Evolutionary conservation across 2,329 filamentous ascomycete species (phyloP), one percentile per base, ranked within the genome.

Genomic region (Penicillium decumbens): DNA sequence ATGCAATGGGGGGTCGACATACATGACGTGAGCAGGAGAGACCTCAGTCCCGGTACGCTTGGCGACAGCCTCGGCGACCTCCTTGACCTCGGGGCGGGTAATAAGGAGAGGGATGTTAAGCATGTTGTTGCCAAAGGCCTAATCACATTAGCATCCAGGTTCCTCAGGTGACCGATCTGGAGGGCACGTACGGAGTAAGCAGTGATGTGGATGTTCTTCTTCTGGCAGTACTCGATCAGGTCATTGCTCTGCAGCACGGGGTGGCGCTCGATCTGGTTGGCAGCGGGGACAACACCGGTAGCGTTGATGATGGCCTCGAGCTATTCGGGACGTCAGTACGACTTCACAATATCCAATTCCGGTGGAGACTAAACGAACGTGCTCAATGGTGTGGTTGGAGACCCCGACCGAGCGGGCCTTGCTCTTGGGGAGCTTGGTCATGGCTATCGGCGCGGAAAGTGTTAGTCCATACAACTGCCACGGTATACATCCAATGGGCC

Each of bases 241-340:
- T 78, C 73, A 1, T 71, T 70, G 63, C 81, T 84, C 64, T 85
- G 84, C 9, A 87, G 74, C 60, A 84, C 85, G 1, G 84, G 82
- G 65, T 87, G 83, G 44, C 81, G 81, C 65, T 87, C 84, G 55
- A 87, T 81, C 69, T 87, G 84, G 69, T 87, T 87, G 58, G 79
- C 78, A 1, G 80, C 80, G 1, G 84, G 84, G 1, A 81, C 72
- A 57, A 88, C 77, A 37, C 68, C 68, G n/a, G 68, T 71, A 44
- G 69, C 80, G 33, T 77, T 74, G 66, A 81, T 76, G 60, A 84
- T 63, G 43, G 74, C 72, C 61, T 84, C 75, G 60, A 84, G 69
- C 72, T 68, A 32, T 5, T 10, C 2, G 27, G 27, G 27, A 28
- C 7, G 8, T 28, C 27, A 48, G 46, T 39, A 41, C 13, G 10